Evolutionary conservation across 805 yeast genomes (phyloP), one percentile per base, ranked within the genome.

Genomic region (Ogataea thermomethanolica): DNA sequence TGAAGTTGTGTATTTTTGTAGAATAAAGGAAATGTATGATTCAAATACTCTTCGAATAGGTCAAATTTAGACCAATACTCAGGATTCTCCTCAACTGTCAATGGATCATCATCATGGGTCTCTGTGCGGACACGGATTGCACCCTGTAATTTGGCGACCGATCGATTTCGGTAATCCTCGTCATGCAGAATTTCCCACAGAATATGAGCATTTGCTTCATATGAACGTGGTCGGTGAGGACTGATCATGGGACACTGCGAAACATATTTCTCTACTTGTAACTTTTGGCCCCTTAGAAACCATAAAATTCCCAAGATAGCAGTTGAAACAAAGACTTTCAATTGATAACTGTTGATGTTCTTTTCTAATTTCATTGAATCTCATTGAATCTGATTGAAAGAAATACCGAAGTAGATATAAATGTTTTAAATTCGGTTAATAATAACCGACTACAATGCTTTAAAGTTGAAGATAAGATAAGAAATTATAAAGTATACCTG

Each of bases 41-140:
- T 66, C 43, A 84, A 64, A 54, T 74, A 82, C 2, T 59, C 53
- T 46, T 80, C 84, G 45, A 84, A 73, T 4, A 65, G 56, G 15
- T 47, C 47, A 44, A 77, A 76, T 13, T 65, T 52, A 0, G 62
- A 61, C 76, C 84, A 82, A 25, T 69, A 65, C 26, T 68, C 71
- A 71, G 73, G 26, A 72, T 49, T 78, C 11, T 73, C 73, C n/a
- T 59, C 67, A 8, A 76, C 75, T 37, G 59, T 58, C 6, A 45
- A 45, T 2, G 76, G 74, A 21, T 74, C 77, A 10, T 60, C 66
- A 35, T 61, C 67, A 31, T 46, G 56, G 11, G 70, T 61, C 39
- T 65, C 70, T 8, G 84, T 77, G 41, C 70, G 73, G 31, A 74
- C 61, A 46, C 69, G 65, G 20, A 77, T 67, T 0, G 81, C 77